Base-by-base conservation (phyloP, 768 basidiomycete genomes). In the Tylopilus vinaceipallidus region DNA sequence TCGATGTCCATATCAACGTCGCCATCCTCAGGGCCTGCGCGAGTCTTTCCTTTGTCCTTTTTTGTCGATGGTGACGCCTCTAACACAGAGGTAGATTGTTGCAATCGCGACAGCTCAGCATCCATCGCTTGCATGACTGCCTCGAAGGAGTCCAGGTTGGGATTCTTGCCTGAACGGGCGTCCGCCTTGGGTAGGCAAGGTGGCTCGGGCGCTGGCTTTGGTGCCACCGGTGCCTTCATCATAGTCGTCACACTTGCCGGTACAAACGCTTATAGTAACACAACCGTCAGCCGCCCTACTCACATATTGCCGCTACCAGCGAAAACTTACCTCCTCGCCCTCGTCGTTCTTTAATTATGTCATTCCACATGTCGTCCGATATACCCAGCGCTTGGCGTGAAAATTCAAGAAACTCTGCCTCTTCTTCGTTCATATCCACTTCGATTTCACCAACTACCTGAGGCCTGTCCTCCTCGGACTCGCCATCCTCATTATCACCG, bases 51-150 rank as follows among this genome's bases (percentile, higher is more conserved):
- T 57, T 81, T 78, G 3, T 71, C 77, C 65, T 81, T 84, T 19
- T 67, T 73, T 60, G 73, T 77, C 44, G 43, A 22, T 47, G 47
- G 58, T 45, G 37, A 45, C 13, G 41, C 41, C 40, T 59, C 61
- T 27, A 58, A 47, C 33, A 50, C 50, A 49, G 34, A 11, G n/a
- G 40, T 57, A 20, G 58, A 51, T 30, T 71, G 61, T 24, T 72
- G 75, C 38, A 71, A 65, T 14, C 75, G 79, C 17, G 73, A 74
- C 26, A 99, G 75, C 58, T 97, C 90, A 16, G 73, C 79, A 58
- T 99, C 97, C 86, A 98, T 91, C 3, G 93, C 93, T 62, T 82
- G 80, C 97, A 98, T 98, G 27, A 98, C 91, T 1, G 88, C 81
- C 63, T 99, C 97, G 55, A 99, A 98, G 0, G 93, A 94, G 65